phyloP scores from a whole-genome alignment of 2,329 filamentous ascomycete species.

The Aspergillus pseudoterreus region DNA sequence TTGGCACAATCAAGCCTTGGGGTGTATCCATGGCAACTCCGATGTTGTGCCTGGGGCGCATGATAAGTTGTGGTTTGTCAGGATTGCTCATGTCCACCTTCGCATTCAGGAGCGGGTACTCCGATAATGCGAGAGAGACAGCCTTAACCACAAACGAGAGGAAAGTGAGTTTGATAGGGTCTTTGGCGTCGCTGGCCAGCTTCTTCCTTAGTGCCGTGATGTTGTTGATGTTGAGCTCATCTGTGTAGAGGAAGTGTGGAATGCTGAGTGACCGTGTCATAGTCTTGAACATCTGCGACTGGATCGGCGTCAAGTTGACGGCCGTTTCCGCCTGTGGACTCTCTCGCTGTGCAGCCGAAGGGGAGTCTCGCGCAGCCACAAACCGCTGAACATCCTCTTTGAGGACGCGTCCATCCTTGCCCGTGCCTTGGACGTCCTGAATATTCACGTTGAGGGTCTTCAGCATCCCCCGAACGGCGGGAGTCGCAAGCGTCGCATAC shows the following conservation, averaged over 20 bases:
- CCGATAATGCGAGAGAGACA: slow-evolving; percentile 75
- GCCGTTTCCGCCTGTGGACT: slow-evolving; percentile 61
- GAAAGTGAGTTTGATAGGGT: slow-evolving; percentile 71
- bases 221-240: slow-evolving; percentile 77
- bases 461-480: slow-evolving; percentile 82
- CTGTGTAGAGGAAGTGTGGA: slow-evolving; percentile 92
- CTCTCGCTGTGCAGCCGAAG: slow-evolving; percentile 22
- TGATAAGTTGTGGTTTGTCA: slow-evolving; percentile 69
- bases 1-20: slow-evolving; percentile 81
- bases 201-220: slow-evolving; percentile 69
- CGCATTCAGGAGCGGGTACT: slow-evolving; percentile 84
- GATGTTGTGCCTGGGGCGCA: slow-evolving; percentile 86
- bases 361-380: slow-evolving; percentile 52
- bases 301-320: slow-evolving; percentile 69
- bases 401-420: slow-evolving; percentile 82
- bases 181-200: slow-evolving; percentile 60
- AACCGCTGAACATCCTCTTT: slow-evolving; percentile 88
- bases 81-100: slow-evolving; percentile 64
- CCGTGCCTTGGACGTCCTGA: slow-evolving; percentile 73
- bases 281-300: slow-evolving; percentile 92
- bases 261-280: slow-evolving; percentile 92
- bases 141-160: slow-evolving; percentile 96
- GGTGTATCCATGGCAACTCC: slow-evolving; percentile 95
- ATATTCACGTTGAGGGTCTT: slow-evolving; percentile 79
- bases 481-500: slow-evolving; percentile 76